Evolutionary conservation across 2,329 filamentous ascomycete species (phyloP), one percentile per base, ranked within the genome.

Genomic region (Penicillium brasilianum): DNA sequence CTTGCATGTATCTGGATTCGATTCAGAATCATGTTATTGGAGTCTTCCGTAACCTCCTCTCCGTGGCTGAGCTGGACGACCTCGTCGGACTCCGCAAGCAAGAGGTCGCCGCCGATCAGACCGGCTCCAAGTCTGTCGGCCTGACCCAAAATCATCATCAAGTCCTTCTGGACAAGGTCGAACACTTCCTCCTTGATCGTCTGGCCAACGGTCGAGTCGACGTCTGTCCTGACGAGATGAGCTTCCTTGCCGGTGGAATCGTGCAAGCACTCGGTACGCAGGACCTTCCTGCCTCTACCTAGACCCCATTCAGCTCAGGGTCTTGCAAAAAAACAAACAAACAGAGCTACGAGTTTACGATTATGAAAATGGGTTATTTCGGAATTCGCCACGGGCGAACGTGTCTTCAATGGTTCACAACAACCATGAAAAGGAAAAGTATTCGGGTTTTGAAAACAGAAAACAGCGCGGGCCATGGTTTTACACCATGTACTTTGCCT

Each of bases 241-340:
- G 74, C 57, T 79, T 79, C 61, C 76, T 79, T 51, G 76, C 77
- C 13, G 75, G 76, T 14, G 75, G 74, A 18, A 66, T 78, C 50
- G 70, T 67, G 7, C 74, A 76, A 58, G 75, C 75, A 2, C 66
- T 78, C 34, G 67, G 64, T 20, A 65, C 60, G 18, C 61, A 67
- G 55, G 61, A 65, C 48, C 61, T 66, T 52, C 65, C 64, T 59
- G 49, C 58, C 34, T 55, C 36, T 36, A 37, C 41, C 16, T 58
- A 52, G 48, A 41, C 28, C 36, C 55, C 7, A 20, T 18, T n/a
- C 22, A 11, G 32, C 34, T 57, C 46, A 18, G 16, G 30, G 36
- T 25, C 49, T 20, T 30, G 9, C 37, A 16, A 28, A 28, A 43
- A 58, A 16, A 28, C 22, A 43, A 58, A 25, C 34, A 59, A 55